phyloP scores from a whole-genome alignment of 2,329 filamentous ascomycete genomes.

The Sarocladium kiliense region DNA sequence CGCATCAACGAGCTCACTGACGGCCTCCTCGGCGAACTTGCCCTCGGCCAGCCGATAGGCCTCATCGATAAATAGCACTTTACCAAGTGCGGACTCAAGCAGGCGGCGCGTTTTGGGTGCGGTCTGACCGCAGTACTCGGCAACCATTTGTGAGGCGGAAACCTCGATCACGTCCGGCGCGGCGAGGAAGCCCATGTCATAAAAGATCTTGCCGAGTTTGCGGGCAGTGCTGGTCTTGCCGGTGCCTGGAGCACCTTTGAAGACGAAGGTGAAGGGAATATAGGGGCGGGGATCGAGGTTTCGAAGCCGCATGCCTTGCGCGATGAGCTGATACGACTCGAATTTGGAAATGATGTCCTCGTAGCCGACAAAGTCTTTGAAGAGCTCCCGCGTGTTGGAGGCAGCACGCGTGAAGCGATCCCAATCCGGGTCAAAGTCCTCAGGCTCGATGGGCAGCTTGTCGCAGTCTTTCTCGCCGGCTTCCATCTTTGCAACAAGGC shows the following conservation, averaged over 20 bases:
- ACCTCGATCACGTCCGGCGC: slow-evolving; percentile 57
- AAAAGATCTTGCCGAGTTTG: slow-evolving; percentile 68
- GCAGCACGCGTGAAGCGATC: slow-evolving; percentile 37
- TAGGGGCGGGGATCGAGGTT: slow-evolving; percentile 46
- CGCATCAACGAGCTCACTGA: slow-evolving; percentile 46
- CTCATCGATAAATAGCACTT: slow-evolving; percentile 67
- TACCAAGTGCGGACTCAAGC: slow-evolving; percentile 58
- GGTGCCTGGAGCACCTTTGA: slow-evolving; percentile 59
- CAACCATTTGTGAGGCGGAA: slow-evolving; percentile 64
- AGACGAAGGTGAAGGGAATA: slow-evolving; percentile 63
- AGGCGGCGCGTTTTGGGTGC: slow-evolving; percentile 57
- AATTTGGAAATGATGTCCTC: slow-evolving; percentile 51
- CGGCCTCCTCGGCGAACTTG: slow-evolving; percentile 49
- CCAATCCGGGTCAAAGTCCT: slow-evolving; percentile 55
- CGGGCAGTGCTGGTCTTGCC: slow-evolving; percentile 67
- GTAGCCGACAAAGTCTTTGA: slow-evolving; percentile 55
- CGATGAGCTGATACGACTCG: slow-evolving; percentile 50
- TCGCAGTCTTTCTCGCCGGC: slow-evolving; percentile 36
- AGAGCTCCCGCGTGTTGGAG: slow-evolving; percentile 45
- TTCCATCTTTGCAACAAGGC: slow-evolving; percentile 35
- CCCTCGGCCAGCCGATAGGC: slow-evolving; percentile 54
- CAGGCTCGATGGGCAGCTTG: slow-evolving; percentile 21
- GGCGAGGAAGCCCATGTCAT: slow-evolving; percentile 65
- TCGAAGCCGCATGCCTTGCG: slow-evolving; percentile 42
- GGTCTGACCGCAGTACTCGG: slow-evolving; percentile 63